Evolutionary conservation across 495 filamentous ascomycete genomes (phyloP).

Genomic region (Trichoderma virens): DNA sequence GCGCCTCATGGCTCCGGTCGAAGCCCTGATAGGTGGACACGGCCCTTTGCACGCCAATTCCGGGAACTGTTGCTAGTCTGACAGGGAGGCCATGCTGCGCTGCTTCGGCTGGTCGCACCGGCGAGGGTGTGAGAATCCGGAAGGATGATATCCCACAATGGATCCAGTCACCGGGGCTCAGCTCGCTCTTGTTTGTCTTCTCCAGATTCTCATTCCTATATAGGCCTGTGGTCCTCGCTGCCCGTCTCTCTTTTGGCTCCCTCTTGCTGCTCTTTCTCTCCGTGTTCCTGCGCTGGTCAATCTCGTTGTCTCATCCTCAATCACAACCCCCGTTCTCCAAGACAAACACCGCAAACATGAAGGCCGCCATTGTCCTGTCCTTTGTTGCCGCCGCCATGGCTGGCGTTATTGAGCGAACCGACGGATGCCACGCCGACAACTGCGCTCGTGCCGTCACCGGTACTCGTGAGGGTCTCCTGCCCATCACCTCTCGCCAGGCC

Average conservation of each 20-base stretch:
- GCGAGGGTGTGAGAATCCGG: neutral
- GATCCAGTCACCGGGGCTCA: neutral
- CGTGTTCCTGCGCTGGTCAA: neutral
- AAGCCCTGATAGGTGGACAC: neutral
- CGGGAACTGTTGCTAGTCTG: neutral
- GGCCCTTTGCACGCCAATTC: neutral
- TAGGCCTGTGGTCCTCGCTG: neutral
- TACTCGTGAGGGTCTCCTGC: slow-evolving; percentile 21
- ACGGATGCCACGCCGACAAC: slow-evolving; percentile 25
- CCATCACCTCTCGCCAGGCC: slow-evolving; percentile 19
- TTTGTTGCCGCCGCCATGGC: slow-evolving; percentile 20
- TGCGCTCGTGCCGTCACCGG: slow-evolving; percentile 29
- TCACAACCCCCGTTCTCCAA: neutral
- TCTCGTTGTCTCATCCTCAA: neutral
- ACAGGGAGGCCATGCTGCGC: neutral
- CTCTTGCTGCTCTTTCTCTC: neutral
- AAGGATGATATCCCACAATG: neutral
- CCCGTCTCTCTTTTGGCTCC: neutral
- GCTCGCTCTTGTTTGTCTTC: neutral
- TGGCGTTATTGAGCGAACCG: slow-evolving; percentile 17
- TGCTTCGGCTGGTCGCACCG: neutral
- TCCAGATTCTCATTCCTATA: neutral
- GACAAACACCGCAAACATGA: slow-evolving; percentile 20
- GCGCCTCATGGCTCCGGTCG: no score
- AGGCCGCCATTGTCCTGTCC: slow-evolving; percentile 24